A percentile compares a stretch with the other conserved stretches of the same genome.
These are phyloP conservation scores for Salvia hispanica DNA, from an alignment of 257 asterid genomes.

Conservation along the genomic window DNA sequence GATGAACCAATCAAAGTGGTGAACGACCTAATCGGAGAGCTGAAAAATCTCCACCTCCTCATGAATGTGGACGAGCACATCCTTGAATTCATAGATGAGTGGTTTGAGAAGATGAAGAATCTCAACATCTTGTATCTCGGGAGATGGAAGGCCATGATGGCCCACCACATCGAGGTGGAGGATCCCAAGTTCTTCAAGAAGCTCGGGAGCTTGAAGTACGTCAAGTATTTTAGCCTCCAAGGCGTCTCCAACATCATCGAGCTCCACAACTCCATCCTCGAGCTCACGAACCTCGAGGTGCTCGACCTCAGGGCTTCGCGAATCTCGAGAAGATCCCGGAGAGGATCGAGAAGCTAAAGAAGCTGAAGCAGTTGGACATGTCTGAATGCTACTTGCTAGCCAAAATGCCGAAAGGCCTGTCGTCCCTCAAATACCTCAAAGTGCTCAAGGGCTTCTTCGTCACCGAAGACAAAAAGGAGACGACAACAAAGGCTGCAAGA, in stretches of 20 bases:
- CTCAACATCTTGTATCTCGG: constrained; percentile 46
- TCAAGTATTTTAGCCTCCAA: constrained; percentile 50
- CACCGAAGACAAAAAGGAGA: not conserved
- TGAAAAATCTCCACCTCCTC: constrained; percentile 48
- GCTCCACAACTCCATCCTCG: constrained; percentile 39
- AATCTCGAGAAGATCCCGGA: constrained; percentile 48
- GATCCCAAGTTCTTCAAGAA: constrained; percentile 38
- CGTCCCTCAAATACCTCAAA: constrained; percentile 28
- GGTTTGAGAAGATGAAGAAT: constrained; percentile 48
- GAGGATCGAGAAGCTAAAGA: constrained; percentile 30
- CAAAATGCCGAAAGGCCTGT: constrained; percentile 47
- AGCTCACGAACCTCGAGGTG: constrained; percentile 30
- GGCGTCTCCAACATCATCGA: constrained; percentile 48
- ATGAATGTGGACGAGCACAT: constrained; percentile 44
- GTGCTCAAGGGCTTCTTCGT: constrained; percentile 58
- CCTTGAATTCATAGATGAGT: constrained; percentile 40
- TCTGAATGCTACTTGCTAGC: constrained; percentile 56
- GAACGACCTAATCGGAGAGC: not conserved
- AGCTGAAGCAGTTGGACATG: constrained; percentile 48
- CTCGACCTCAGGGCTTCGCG: constrained; percentile 48
- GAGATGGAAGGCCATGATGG: constrained; percentile 37
- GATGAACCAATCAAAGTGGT: not conserved
- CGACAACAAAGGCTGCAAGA: constrained; percentile 30
- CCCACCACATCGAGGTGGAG: constrained; percentile 51
- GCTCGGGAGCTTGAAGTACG: constrained; percentile 18